Conservation (phyloP, 352 stramenopile species). For the Globisporangium sylvaticum region DNA sequence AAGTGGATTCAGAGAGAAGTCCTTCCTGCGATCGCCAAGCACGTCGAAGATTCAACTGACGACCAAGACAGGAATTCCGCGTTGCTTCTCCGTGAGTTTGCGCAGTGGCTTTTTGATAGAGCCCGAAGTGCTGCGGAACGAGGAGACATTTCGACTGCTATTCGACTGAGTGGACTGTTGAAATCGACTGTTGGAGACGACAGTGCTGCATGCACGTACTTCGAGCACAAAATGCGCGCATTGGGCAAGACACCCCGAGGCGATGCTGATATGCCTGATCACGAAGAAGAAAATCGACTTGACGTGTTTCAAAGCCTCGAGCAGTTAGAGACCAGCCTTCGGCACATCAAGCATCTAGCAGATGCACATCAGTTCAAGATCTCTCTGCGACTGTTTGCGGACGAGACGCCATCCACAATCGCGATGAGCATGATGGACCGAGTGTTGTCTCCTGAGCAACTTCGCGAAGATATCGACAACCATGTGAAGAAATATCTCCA, state of each 20-base stretch:
- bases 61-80: not conserved
- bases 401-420: constrained; percentile 60
- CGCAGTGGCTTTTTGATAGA: constrained; percentile 30
- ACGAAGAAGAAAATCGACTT: constrained; percentile 16
- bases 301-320: constrained; percentile 29
- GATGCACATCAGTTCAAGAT: constrained; percentile 51
- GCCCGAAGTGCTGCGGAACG: constrained; percentile 23
- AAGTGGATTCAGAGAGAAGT: constrained; percentile 54
- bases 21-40: constrained; percentile 35
- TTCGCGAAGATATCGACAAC: constrained; percentile 31
- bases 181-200: constrained; percentile 7
- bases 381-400: constrained; percentile 45
- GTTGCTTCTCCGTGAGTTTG: constrained; percentile 23
- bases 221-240: constrained; percentile 26
- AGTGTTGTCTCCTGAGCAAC: constrained; percentile 25
- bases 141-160: constrained; percentile 26
- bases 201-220: constrained; percentile 8
- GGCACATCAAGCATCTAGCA: constrained; percentile 48
- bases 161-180: constrained; percentile 31
- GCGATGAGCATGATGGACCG: constrained; percentile 77
- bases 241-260: not conserved
- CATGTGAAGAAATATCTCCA: constrained; percentile 49
- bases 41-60: constrained; percentile 15
- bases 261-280: constrained; percentile 13
- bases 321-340: constrained; percentile 32